Conservation (phyloP, 371 early-diverging fungal species). For the Mucor mucedo region DNA sequence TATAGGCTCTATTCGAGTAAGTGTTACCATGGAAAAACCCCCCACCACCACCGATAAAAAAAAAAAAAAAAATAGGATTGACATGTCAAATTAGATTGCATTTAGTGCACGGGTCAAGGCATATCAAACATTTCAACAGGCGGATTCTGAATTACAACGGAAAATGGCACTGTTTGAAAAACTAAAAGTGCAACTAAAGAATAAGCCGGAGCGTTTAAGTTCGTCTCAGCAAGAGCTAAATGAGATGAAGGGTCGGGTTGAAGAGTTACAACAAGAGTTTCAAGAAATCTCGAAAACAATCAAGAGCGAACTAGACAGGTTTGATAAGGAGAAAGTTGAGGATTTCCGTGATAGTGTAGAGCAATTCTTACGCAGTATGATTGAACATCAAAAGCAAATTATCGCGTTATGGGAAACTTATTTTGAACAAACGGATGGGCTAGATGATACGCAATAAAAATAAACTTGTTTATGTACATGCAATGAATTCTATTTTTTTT, state of each 20-base stretch:
- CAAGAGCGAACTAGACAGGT: conserved; percentile 79
- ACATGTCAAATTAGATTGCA: conserved; percentile 53
- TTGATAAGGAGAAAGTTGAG: conserved; percentile 85
- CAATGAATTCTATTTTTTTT: too few relatives aligned
- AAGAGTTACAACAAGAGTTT: conserved; percentile 66
- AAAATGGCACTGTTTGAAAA: conserved; percentile 66
- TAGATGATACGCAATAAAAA: conserved; percentile 33
- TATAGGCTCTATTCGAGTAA: conserved; percentile 78
- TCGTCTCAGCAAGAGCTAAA: conserved; percentile 69
- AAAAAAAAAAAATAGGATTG: neutral
- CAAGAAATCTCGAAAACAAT: conserved; percentile 75
- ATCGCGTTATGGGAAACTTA: conserved; percentile 77
- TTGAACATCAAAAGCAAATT: conserved; percentile 82
- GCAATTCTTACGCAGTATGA: conserved; percentile 74
- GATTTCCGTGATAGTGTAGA: conserved; percentile 83
- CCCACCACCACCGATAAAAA: neutral
- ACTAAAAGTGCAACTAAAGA: conserved; percentile 60
- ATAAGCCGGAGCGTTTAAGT: conserved; percentile 67
- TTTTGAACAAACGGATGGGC: conserved; percentile 53
- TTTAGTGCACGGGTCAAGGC: conserved; percentile 78
- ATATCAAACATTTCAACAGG: conserved; percentile 73
- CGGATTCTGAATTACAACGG: conserved; percentile 68
- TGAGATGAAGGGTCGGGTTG: conserved; percentile 65
- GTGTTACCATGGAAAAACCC: neutral
- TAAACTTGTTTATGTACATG: neutral